Percentiles rank a stretch among this genome's conserved stretches.
phyloP scores from a whole-genome alignment of 257 asterid species.

The Capsicum chinense region DNA sequence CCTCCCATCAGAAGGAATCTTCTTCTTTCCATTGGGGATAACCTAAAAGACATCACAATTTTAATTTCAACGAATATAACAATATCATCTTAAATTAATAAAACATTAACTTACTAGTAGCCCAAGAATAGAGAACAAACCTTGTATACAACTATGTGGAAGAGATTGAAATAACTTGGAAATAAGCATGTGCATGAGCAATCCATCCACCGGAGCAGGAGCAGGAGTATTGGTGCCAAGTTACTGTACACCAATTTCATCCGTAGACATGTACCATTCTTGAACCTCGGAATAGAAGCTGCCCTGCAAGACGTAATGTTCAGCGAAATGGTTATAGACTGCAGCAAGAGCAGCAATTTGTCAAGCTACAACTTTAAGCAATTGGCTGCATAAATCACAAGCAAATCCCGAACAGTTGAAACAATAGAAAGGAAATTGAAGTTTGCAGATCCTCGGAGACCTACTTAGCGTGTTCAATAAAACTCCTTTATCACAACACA shows the following conservation, averaged over 20 bases:
- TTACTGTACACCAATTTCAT: constrained; percentile 63
- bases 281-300: constrained; percentile 57
- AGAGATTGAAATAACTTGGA: constrained; percentile 55
- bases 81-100: neutral
- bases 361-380: neutral
- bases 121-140: constrained; percentile 33
- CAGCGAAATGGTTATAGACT: neutral
- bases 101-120: neutral
- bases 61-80: neutral
- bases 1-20: constrained; percentile 50
- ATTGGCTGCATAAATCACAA: neutral
- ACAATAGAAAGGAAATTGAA: too few species aligned
- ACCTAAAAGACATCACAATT: constrained; percentile 43
- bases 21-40: constrained; percentile 46
- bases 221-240: constrained; percentile 52
- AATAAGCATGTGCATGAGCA: constrained; percentile 56
- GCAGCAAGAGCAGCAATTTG: neutral
- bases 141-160: constrained; percentile 58
- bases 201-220: constrained; percentile 61
- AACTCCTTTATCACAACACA: too few species aligned
- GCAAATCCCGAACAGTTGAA: neutral
- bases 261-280: constrained; percentile 51
- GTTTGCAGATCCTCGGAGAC: too few species aligned
- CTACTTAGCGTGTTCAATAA: too few species aligned
- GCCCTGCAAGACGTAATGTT: constrained; percentile 48